Evolutionary conservation across 1,139 yeast genomes (phyloP), one percentile per base, ranked within the genome.

Genomic region (Debaryomyces fabryi): DNA sequence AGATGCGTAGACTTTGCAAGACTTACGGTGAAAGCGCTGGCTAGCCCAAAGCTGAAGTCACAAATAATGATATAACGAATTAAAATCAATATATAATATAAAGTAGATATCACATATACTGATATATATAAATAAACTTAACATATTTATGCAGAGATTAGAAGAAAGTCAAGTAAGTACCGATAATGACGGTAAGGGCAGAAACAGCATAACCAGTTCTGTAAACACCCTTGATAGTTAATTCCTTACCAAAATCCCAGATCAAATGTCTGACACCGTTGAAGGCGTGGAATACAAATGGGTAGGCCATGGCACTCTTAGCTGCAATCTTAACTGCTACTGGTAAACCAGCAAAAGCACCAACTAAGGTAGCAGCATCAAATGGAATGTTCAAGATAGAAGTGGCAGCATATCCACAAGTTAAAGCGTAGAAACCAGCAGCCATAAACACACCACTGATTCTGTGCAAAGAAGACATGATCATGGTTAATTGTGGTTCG

Each of bases 181-280:
- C 90, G 27, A 84, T 63, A 46, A 86, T 59, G 25, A 86, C 87
- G 44, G 96, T 75, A 58, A 82, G 74, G 33, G 85, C 97, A 54
- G 91, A 68, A 25, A 91, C 96, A 46, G 81, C 74, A 70, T 90
- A 90, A 55, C 97, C 98, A 42, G 97, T 91, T 73, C 88, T 82
- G 81, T 88, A 88, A 52, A 95, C 97, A 58, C 96, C 97, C 66
- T 85, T 82, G 58, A 88, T 62, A 54, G 91, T 79, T 67, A 92
- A 81, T 68, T 86, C 89, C 58, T 74, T 77, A 64, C 96, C 96
- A 48, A 83, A 68, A 69, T 93, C 98, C 98, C 98, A 93, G 50
- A 89, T 64, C 72, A 92, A 75, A 69, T 93, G 99, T 81, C 99
- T 88, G 54, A 92, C 55, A 60, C 98, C 97, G 69, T 92, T 91